Percentiles rank a stretch among this genome's conserved stretches.
phyloP scores from a whole-genome alignment of 305 asterid genomes.

The Nicotiana rustica region DNA sequence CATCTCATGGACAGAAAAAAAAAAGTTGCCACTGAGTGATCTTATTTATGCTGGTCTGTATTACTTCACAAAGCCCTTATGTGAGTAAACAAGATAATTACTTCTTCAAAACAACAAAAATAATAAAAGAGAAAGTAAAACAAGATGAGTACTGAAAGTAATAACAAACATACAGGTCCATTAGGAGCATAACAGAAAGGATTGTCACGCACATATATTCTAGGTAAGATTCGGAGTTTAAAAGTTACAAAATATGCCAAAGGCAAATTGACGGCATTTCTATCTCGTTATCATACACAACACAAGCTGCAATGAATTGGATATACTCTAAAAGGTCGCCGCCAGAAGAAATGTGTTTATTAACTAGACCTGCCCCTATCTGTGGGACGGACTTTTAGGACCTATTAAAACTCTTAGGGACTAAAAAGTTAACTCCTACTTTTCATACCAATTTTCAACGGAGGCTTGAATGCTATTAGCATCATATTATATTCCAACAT shows the following conservation, averaged over 20 bases:
- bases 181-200: not conserved
- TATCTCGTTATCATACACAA: not conserved
- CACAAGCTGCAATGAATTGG: constrained; percentile 11
- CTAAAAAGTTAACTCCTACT: not conserved
- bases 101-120: not conserved
- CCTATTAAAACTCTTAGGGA: constrained; percentile 3
- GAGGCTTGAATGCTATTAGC: not conserved
- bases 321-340: not conserved
- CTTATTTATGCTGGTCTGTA: not conserved
- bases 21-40: not conserved
- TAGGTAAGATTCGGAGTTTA: no score
- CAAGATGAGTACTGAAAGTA: not conserved
- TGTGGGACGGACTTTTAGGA: not conserved
- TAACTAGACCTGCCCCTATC: not conserved
- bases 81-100: not conserved
- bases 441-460: not conserved
- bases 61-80: not conserved
- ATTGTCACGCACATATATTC: not conserved
- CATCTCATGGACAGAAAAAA: not conserved
- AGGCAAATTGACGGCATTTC: not conserved
- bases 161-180: not conserved
- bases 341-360: not conserved
- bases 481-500: not conserved
- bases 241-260: no score
- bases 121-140: not conserved